Conservation (phyloP, 345 rosid species). For the Eucalyptus tenuipes region DNA sequence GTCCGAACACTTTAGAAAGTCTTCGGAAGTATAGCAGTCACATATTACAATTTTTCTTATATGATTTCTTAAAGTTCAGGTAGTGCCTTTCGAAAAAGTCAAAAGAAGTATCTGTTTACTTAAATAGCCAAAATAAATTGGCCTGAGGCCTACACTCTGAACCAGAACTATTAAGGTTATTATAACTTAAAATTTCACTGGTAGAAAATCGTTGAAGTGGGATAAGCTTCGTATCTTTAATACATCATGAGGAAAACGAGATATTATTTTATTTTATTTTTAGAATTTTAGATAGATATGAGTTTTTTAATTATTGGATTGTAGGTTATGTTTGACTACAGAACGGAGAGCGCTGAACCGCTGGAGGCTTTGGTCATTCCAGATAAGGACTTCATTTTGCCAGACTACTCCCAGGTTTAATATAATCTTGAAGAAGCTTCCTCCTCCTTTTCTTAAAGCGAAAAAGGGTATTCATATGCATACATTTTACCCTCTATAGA, state of each 20-base stretch:
- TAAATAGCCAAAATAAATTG: not conserved
- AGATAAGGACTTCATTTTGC: slow-evolving; percentile 1
- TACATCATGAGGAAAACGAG: not conserved
- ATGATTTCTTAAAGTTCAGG: not conserved
- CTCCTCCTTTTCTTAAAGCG: not conserved
- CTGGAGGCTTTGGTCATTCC: slow-evolving; percentile 11
- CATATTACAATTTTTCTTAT: not conserved
- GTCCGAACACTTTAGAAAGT: not conserved
- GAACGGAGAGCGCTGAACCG: slow-evolving; percentile 20
- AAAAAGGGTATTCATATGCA: not conserved
- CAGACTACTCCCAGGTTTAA: slow-evolving; percentile 1
- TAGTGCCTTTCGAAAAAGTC: not conserved
- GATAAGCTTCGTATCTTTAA: not conserved
- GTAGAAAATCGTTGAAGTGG: not conserved
- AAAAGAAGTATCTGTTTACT: not conserved
- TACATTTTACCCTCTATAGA: not conserved
- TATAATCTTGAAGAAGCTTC: not conserved
- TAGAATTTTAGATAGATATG: not conserved
- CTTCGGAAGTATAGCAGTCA: not conserved
- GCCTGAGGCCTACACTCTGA: not conserved
- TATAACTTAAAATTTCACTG: not conserved
- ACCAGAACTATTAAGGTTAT: not conserved
- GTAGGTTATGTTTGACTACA: slow-evolving; percentile 4
- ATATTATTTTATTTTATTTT: not conserved
- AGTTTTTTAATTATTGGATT: not conserved